phyloP scores from a whole-genome alignment of 768 basidiomycete species.

The Mrakia frigida region DNA sequence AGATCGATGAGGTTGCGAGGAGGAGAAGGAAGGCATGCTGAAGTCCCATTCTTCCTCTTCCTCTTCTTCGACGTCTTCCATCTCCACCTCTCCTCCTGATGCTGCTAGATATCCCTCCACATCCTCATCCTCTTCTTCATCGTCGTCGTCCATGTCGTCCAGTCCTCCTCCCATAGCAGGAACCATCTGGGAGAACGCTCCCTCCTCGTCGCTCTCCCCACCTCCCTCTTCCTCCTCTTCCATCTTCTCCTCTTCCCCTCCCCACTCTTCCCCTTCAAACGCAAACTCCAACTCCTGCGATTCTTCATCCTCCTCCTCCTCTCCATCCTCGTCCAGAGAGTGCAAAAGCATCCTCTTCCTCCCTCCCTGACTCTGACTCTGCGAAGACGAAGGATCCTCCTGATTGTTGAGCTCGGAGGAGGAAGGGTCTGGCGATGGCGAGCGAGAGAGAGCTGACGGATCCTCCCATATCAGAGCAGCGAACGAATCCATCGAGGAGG shows the following conservation, averaged over 20 bases:
- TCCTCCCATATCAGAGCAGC: neutral
- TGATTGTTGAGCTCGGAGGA: neutral
- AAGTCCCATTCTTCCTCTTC: neutral
- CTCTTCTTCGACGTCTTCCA: neutral
- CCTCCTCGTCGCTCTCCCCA: neutral
- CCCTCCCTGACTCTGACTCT: constrained; percentile 5
- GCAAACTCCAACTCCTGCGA: neutral
- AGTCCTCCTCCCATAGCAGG: neutral
- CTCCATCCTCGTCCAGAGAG: constrained; percentile 3
- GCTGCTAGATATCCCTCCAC: neutral
- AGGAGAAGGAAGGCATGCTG: neutral
- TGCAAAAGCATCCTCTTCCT: constrained; percentile 8
- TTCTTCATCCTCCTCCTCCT: neutral
- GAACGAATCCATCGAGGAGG: neutral
- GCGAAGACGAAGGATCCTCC: neutral
- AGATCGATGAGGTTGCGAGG: neutral
- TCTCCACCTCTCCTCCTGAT: neutral
- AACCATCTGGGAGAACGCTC: neutral
- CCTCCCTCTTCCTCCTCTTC: neutral
- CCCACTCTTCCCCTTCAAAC: neutral
- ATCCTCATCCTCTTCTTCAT: neutral
- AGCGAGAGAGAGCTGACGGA: neutral
- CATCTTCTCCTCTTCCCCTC: neutral
- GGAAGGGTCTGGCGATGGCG: neutral
- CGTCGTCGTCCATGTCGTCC: neutral